Evolutionary conservation across 108 stramenopile genomes (phyloP), one percentile per base, ranked within the genome.

Genomic region (Tribonema minus): DNA sequence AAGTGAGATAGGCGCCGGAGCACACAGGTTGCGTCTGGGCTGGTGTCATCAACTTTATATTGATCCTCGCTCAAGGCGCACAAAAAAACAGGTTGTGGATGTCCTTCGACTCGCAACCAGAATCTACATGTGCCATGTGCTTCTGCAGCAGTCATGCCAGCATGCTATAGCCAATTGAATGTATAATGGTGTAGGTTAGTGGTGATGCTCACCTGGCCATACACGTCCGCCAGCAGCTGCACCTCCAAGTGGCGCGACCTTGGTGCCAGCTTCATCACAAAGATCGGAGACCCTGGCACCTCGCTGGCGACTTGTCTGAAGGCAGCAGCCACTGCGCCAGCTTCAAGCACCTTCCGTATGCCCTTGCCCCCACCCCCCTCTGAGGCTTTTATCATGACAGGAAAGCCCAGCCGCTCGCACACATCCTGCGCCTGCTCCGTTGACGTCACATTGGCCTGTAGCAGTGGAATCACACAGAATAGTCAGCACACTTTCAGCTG

Each of bases 311-410:
- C 98, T 84, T 96, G 96, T 12, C 96, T 87, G 87, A 90, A 99
- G 64, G 92, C 90, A 71, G 88, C 90, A 61, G 86, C 82, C n/a
- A 97, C 71, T 68, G 32, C 79, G 71, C 64, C 64, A 36, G 62
- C 37, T n/a, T 64, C 63, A 12, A 28, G n/a, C 3, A 85, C 85
- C 82, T 94, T 95, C 33, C 96, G 92, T 86, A 97, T 97, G 36
- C 98, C 98, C 82, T 99, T 99, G 72, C 98, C 98, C 59, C 98
- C 98, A 5, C 98, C 98, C 66, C 98, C 98, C 84, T 99, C 98
- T 29, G 89, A 90, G 15, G 98, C 98, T 90, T 99, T 99, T 86
- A 99, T 95, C 98, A 99, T 99, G 80, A 99, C 87, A 28, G 98
- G 98, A 67, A 94, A 95, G 28, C 98, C 98, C 81, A 99, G 93